Evolutionary conservation across 1,284 basidiomycete genomes (phyloP).

Genomic region (Ceratobasidium sp.): DNA sequence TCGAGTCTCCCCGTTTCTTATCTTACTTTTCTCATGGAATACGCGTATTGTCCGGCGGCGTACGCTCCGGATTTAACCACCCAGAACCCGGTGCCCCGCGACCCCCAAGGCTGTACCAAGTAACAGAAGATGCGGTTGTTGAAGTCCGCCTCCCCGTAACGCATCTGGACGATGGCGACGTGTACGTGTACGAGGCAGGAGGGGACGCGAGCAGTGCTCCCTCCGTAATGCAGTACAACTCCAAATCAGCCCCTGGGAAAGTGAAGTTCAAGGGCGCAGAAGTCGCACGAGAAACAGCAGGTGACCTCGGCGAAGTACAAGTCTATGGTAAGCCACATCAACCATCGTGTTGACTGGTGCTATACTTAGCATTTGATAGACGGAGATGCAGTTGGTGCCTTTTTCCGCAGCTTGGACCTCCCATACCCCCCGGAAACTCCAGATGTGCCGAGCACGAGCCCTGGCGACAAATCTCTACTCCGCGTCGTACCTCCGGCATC

Average conservation of each 20-base stretch:
- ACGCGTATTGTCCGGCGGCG: constrained; percentile 65
- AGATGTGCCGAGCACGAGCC: constrained; percentile 47
- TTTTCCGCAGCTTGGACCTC: constrained; percentile 54
- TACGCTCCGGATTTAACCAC: constrained; percentile 69
- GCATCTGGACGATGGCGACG: constrained; percentile 64
- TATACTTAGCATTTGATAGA: constrained; percentile 57
- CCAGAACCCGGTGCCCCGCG: constrained; percentile 59
- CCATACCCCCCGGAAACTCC: constrained; percentile 62
- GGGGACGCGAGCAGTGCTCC: constrained; percentile 35
- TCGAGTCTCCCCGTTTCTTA: constrained; percentile 67
- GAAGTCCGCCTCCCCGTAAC: constrained; percentile 50
- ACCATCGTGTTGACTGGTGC: not conserved
- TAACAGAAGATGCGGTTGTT: constrained; percentile 51
- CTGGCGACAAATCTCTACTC: constrained; percentile 30
- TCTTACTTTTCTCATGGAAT: constrained; percentile 67
- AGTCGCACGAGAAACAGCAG: constrained; percentile 63
- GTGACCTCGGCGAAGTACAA: constrained; percentile 55
- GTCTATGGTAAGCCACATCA: constrained; percentile 61
- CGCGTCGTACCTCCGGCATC: constrained; percentile 25
- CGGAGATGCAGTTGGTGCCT: constrained; percentile 51
- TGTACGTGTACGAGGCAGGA: constrained; percentile 69
- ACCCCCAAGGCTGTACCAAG: constrained; percentile 61
- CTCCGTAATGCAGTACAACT: constrained; percentile 65
- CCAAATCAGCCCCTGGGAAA: constrained; percentile 62
- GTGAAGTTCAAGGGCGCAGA: constrained; percentile 69